These are phyloP conservation scores for Fusarium sp. DNA, from an alignment of 2,329 filamentous ascomycete species.

Conservation along the genomic window DNA sequence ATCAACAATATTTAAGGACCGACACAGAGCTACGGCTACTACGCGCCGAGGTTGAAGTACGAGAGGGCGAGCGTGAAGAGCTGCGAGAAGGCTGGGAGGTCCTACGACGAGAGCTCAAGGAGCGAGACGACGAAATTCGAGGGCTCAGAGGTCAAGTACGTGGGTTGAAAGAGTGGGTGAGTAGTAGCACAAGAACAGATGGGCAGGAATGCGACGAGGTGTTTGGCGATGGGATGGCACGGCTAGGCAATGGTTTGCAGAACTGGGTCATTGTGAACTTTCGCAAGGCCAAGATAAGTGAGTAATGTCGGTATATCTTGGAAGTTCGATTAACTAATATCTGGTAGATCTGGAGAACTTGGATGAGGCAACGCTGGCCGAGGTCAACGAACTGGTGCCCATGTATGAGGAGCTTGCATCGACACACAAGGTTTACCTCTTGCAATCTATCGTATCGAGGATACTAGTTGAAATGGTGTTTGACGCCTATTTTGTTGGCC, in stretches of 20 bases:
- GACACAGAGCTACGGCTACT: conserved; percentile 68
- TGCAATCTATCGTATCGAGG: conserved; percentile 72
- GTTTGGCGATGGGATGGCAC: conserved; percentile 71
- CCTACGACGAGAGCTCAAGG: conserved; percentile 60
- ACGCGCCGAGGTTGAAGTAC: conserved; percentile 62
- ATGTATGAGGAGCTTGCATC: conserved; percentile 68
- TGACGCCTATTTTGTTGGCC: conserved; percentile 72
- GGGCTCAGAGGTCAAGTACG: conserved; percentile 70
- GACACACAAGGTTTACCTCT: conserved; percentile 69
- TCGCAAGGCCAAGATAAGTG: conserved; percentile 70
- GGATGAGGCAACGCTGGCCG: conserved; percentile 57
- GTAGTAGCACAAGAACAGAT: conserved; percentile 72
- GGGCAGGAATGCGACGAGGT: conserved; percentile 75
- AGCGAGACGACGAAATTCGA: conserved; percentile 68
- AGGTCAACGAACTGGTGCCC: conserved; percentile 65
- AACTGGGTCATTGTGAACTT: conserved; percentile 82
- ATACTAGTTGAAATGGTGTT: conserved; percentile 74
- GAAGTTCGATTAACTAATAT: not conserved
- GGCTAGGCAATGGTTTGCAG: conserved; percentile 75
- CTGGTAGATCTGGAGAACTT: conserved; percentile 60
- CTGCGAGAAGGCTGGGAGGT: conserved; percentile 64
- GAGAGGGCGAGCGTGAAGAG: conserved; percentile 62
- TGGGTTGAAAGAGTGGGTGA: conserved; percentile 79
- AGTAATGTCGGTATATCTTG: conserved; percentile 29
- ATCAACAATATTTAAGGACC: conserved; percentile 65